Conservation (phyloP, 306 rosid species). For the Acacia crassicarpa region DNA sequence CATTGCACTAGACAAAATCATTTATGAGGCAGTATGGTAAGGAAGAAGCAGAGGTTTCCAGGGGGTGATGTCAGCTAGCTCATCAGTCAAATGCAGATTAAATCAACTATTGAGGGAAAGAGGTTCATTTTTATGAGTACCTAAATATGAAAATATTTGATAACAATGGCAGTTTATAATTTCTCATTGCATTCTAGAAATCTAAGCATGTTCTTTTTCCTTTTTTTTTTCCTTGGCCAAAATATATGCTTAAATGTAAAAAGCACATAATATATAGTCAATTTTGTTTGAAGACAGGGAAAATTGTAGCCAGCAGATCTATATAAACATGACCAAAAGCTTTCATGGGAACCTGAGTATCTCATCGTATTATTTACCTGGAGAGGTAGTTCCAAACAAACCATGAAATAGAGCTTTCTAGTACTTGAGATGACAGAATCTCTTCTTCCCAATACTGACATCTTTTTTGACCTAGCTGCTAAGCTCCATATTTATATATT, state of each 20-base stretch:
- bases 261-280: neutral
- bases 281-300: neutral
- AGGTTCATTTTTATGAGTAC: neutral
- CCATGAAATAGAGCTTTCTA: too few species aligned
- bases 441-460: too few species aligned
- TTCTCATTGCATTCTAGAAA: neutral
- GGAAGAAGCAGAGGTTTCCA: conserved; percentile 9
- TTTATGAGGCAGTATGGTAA: neutral
- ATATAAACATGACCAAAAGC: too few species aligned
- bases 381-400: too few species aligned
- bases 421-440: too few species aligned
- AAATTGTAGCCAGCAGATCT: neutral
- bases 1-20: neutral
- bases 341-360: neutral
- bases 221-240: neutral
- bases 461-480: too few species aligned
- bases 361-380: too few species aligned
- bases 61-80: neutral
- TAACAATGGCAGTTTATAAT: neutral
- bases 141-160: neutral
- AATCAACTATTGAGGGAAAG: neutral
- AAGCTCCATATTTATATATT: too few species aligned
- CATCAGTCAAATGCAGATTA: conserved; percentile 18
- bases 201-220: neutral
- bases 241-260: neutral